Conservation (phyloP, 257 asterid species). For the Coffea eugenioides region DNA sequence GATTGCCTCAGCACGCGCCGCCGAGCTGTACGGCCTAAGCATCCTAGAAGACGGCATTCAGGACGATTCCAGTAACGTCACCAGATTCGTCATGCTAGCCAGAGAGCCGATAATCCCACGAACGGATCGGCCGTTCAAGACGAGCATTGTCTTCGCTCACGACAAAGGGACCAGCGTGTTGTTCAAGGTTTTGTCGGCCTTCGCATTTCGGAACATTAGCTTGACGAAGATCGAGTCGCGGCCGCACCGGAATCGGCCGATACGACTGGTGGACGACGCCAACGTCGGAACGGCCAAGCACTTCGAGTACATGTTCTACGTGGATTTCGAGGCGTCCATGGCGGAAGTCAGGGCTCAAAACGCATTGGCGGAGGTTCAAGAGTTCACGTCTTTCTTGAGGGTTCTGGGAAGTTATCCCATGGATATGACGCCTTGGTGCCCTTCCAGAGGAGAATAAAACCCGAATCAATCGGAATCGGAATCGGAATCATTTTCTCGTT, state of each 20-base stretch:
- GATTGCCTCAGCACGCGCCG: conserved; percentile 85
- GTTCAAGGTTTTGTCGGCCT: conserved; percentile 82
- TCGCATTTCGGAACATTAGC: conserved; percentile 74
- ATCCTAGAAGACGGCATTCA: conserved; percentile 71
- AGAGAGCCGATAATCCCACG: conserved; percentile 84
- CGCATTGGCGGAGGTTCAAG: conserved; percentile 89
- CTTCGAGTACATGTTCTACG: conserved; percentile 79
- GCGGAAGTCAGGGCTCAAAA: conserved; percentile 89
- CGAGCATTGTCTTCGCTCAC: conserved; percentile 86
- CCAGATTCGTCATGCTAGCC: conserved; percentile 87
- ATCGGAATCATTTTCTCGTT: neutral
- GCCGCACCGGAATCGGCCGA: conserved; percentile 74
- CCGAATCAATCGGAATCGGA: neutral
- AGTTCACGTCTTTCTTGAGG: conserved; percentile 82
- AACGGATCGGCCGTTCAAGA: conserved; percentile 86
- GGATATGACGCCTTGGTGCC: conserved; percentile 90
- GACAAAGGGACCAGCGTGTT: conserved; percentile 73
- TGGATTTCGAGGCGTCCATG: conserved; percentile 91
- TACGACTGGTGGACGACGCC: conserved; percentile 62
- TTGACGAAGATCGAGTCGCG: conserved; percentile 86
- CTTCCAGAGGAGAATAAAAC: conserved; percentile 38
- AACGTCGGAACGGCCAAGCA: conserved; percentile 69
- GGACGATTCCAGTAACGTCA: conserved; percentile 78
- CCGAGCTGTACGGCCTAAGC: conserved; percentile 69
- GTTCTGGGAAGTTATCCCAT: conserved; percentile 91